These are phyloP conservation scores for Entomortierella beljakovae DNA, from an alignment of 192 early-diverging fungal species.

Conservation along the genomic window DNA sequence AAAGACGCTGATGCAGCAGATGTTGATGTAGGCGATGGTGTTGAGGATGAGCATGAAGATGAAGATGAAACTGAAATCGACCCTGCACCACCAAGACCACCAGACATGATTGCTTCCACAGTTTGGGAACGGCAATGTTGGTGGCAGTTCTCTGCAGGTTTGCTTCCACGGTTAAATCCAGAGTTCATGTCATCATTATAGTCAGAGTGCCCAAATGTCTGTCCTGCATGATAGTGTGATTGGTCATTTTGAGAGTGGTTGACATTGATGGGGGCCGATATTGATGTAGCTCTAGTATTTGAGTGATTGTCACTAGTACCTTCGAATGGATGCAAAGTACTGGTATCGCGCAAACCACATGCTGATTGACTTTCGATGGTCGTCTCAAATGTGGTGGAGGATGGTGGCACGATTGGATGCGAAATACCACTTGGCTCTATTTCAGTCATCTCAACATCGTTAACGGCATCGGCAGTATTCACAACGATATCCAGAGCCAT, in stretches of 20 bases:
- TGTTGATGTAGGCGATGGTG: slow-evolving; percentile 21
- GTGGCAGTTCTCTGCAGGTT: slow-evolving; percentile 18
- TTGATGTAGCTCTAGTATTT: background rate
- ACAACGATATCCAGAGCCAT: background rate
- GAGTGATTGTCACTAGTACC: slow-evolving; percentile 1
- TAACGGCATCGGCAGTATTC: background rate
- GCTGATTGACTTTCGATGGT: background rate
- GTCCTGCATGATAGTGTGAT: slow-evolving; percentile 12
- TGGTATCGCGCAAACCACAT: background rate
- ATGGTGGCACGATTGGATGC: background rate
- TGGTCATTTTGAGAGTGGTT: slow-evolving; percentile 9
- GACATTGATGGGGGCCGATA: background rate
- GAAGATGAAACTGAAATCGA: slow-evolving; percentile 11
- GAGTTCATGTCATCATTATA: slow-evolving; percentile 46
- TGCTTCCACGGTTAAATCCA: slow-evolving; percentile 28
- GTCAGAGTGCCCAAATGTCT: slow-evolving; percentile 9
- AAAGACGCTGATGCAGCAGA: slow-evolving; percentile 43
- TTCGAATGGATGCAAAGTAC: slow-evolving; percentile 22
- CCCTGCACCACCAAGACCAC: background rate
- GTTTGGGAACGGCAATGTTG: slow-evolving; percentile 49
- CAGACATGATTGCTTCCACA: slow-evolving; percentile 45
- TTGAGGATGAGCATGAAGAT: slow-evolving; percentile 14
- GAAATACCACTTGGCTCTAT: background rate
- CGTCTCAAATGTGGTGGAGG: background rate
- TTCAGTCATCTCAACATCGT: slow-evolving; percentile 19